Base-by-base conservation (phyloP, 225 moss, liverwort and hornwort genomes). In the Antitrichia curtipendula region DNA sequence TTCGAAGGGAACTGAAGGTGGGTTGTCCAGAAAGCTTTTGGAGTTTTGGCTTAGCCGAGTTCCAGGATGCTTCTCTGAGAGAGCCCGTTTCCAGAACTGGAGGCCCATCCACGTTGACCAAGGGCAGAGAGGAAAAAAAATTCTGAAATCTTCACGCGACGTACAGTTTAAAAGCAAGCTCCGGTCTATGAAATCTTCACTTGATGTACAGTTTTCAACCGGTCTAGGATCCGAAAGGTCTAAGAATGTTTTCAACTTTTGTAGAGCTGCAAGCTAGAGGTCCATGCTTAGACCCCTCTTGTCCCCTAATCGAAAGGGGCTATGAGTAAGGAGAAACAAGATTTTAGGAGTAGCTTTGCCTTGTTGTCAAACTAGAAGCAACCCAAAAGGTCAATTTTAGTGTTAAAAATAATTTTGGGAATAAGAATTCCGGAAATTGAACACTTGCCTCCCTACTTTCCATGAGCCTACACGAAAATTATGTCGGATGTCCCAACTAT, bases 381-480 rank as follows among this genome's bases (percentile, higher is more conserved):
- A 23, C 12, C 1, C 8, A 1, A 70, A 40, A 14, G 24, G 8
- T 70, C 14, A 41, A 70, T 2, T 14, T 7, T 4, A 24, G 8
- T 14, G 13, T 14, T 40, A 23, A 40, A 69, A 40, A 40, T 40
- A 23, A 14, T 36, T 20, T 65, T 65, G 21, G 21, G n/a, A n/a
- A 65, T 19, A n/a, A 65, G 11, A 65, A 65, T 65, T n/a, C 6
- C 0, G 0, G 0, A n/a, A 65, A 65, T 11, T n/a, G 1, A 12
- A 66, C 20, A n/a, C 10, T 66, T 21, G 7, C 12, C 6, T 21
- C 7, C 2, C 1, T 2, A 21, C 4, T 66, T 66, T 65, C 11
- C 0, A 21, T n/a, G 21, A 65, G 11, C 11, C 22, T 22, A 12
- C 3, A 3, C 22, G 3, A 66, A 66, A 66, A 12, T n/a, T n/a